These are phyloP conservation scores for Lactarius psammicola DNA, from an alignment of 768 basidiomycete species.

Conservation along the genomic window DNA sequence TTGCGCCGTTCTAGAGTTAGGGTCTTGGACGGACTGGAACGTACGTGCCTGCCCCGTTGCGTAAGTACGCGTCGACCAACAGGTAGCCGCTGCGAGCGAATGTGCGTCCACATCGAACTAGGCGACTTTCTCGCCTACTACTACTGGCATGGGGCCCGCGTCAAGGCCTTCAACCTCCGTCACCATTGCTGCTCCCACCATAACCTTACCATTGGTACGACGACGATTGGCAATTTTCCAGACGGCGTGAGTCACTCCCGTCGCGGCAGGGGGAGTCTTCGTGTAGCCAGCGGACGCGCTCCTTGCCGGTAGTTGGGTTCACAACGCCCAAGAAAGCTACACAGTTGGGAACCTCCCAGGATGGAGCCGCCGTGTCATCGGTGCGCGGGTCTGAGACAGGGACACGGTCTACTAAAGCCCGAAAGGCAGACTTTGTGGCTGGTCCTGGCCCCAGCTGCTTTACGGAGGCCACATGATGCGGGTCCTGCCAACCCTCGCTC, in stretches of 20 bases:
- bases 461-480: not conserved
- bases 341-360: not conserved
- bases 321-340: not conserved
- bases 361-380: too few species aligned
- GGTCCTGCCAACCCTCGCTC: not conserved
- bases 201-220: not conserved
- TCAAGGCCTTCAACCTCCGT: not conserved
- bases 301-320: not conserved
- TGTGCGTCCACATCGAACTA: too few species aligned
- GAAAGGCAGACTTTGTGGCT: not conserved
- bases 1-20: not conserved
- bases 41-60: not conserved
- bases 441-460: not conserved
- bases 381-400: not conserved
- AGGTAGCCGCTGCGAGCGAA: too few species aligned
- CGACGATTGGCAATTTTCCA: not conserved
- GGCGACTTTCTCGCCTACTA: not conserved
- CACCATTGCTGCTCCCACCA: not conserved
- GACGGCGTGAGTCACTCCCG: not conserved
- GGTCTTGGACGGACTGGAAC: not conserved
- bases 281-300: not conserved
- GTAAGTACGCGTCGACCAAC: not conserved
- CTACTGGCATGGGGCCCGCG: not conserved
- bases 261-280: too few species aligned
- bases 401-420: not conserved